Conservation (phyloP, 2,329 filamentous ascomycete species). For the Aaosphaeria pasadenensis region DNA sequence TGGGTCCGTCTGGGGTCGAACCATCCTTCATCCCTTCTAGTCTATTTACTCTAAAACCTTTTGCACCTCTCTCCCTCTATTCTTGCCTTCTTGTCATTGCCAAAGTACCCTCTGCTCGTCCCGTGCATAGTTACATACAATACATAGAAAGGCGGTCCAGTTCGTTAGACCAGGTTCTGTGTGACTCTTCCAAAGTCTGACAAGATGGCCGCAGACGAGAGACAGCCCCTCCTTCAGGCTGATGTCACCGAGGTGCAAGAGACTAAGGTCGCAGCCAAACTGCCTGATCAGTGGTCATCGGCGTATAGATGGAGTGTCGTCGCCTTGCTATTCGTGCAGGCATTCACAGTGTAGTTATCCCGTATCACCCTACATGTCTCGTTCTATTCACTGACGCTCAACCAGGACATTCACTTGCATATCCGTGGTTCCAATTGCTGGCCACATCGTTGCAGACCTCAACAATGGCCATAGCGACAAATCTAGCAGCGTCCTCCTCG, state of each 20-base stretch:
- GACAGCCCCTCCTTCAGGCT: conserved; percentile 1
- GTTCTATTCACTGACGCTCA: conserved; percentile 6
- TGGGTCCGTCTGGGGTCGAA: too few relatives aligned
- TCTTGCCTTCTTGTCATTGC: too few relatives aligned
- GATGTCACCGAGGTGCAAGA: neutral
- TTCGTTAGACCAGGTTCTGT: too few relatives aligned
- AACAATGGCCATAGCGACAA: conserved; percentile 18
- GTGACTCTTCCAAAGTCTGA: too few relatives aligned
- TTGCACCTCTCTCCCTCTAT: too few relatives aligned
- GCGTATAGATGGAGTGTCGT: conserved; percentile 33
- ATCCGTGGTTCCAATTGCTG: conserved; percentile 33
- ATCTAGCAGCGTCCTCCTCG: conserved; percentile 26
- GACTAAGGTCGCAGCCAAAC: neutral
- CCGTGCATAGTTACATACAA: too few relatives aligned
- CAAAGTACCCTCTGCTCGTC: too few relatives aligned
- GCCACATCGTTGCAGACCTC: conserved; percentile 29
- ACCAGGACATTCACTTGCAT: conserved; percentile 38
- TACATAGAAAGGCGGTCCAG: too few relatives aligned
- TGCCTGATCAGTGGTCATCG: conserved; percentile 16
- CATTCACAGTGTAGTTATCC: conserved; percentile 31
- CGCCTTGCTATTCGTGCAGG: conserved; percentile 28
- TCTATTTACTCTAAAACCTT: too few relatives aligned
- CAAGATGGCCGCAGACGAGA: conserved; percentile 1
- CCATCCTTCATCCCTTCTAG: too few relatives aligned
- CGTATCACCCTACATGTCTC: neutral